Base-by-base conservation (phyloP, 371 early-diverging fungal genomes). In the Coemansia sp. region DNA sequence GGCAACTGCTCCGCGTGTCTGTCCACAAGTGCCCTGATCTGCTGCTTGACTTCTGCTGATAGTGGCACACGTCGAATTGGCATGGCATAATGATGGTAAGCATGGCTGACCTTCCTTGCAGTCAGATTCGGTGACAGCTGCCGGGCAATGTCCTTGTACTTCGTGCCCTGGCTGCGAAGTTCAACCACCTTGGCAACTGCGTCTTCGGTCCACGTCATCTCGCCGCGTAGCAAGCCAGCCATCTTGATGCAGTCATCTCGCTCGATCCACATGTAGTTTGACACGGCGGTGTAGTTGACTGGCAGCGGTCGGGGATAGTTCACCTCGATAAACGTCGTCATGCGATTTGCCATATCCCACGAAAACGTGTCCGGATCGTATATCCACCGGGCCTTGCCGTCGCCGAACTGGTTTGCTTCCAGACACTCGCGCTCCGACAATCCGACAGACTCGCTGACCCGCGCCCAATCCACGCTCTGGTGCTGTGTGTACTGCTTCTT, bases 231-330 rank as follows among this genome's bases (percentile, higher is more conserved):
- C 50, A 64, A 4, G 9, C 18, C 34, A 10, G 43, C n/a, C 57
- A 64, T 58, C 5, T 29, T 32, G 11, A 51, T 18, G 11, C 58
- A 64, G 50, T 57, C 64, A 6, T 50, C 31, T 6, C n/a, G 9
- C 8, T 51, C 44, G 6, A 64, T 36, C 64, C 64, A 64, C 62
- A 61, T 14, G 29, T 46, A 61, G 42, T 61, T 61, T 5, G 62
- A 61, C 33, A 61, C 54, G 0, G 64, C 58, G 1, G 32, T 7
- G 18, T 36, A 64, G 38, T 57, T 64, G 42, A 42, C 42, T 4
- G 42, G 42, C 42, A 42, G 42, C n/a, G 42, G 42, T 6, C n/a
- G 3, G 42, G 42, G 42, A 42, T 42, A 42, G 42, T 42, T 42
- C 14, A 5, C n/a, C 42, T 42, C n/a, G n/a, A 42, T 42, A 42